Conservation (phyloP, 345 rosid species). For the Arabidopsis arenosa region DNA sequence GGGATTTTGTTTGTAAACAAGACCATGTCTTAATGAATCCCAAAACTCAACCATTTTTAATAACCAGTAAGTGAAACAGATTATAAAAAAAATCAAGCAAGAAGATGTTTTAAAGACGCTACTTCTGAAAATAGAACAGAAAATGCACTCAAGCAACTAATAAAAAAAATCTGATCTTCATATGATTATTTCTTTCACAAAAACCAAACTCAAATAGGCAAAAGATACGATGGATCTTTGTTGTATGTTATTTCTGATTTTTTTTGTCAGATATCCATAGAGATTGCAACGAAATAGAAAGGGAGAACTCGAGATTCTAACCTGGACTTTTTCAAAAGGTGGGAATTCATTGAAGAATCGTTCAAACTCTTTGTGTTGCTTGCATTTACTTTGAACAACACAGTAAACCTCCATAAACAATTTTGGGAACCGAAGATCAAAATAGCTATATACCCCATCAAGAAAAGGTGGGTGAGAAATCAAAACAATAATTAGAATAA, state of each 20-base stretch:
- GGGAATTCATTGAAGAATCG: too few relatives aligned
- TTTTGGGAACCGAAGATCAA: too few relatives aligned
- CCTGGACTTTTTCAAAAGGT: too few relatives aligned
- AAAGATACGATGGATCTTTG: conserved; percentile 40
- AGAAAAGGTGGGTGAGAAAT: too few relatives aligned
- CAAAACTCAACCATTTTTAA: conserved; percentile 8
- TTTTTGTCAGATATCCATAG: conserved; percentile 10
- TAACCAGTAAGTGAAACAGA: conserved; percentile 37
- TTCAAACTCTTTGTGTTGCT: too few relatives aligned
- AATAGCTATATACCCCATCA: too few relatives aligned
- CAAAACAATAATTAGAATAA: too few relatives aligned
- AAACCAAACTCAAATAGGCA: conserved; percentile 32
- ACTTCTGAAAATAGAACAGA: conserved; percentile 12
- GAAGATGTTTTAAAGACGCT: conserved; percentile 17
- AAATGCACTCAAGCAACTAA: not conserved
- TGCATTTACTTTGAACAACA: too few relatives aligned
- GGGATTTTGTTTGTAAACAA: conserved; percentile 11
- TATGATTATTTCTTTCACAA: not conserved
- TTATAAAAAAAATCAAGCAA: conserved; percentile 33
- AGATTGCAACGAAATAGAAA: not conserved
- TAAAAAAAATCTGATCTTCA: conserved; percentile 29
- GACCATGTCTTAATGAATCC: conserved; percentile 19
- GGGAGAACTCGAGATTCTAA: not conserved
- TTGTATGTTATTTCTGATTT: conserved; percentile 42
- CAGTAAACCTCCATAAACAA: too few relatives aligned